Evolutionary conservation across 768 basidiomycete species (phyloP).

Genomic region (Cyclocybe aegerita): DNA sequence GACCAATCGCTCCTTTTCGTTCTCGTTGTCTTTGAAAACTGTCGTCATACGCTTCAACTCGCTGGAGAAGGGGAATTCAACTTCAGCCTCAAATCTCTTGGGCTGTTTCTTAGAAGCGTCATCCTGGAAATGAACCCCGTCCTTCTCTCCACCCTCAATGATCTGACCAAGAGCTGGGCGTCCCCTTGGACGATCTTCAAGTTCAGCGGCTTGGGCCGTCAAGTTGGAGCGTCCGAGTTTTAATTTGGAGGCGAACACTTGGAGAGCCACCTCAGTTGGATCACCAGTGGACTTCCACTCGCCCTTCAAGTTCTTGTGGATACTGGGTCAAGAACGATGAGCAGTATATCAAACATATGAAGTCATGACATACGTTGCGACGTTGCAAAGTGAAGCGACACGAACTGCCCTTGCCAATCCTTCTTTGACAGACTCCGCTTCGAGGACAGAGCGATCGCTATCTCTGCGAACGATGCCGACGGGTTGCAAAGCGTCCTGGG

Average conservation of each 20-base stretch:
- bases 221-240: conserved; percentile 37
- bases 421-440: conserved; percentile 14
- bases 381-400: conserved; percentile 35
- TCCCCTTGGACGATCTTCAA: conserved; percentile 7
- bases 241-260: conserved; percentile 52
- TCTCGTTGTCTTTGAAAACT: conserved; percentile 30
- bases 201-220: conserved; percentile 21
- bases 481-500: conserved; percentile 32
- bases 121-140: conserved; percentile 16
- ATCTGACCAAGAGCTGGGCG: conserved; percentile 26
- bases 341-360: background rate
- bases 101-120: conserved; percentile 13
- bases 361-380: conserved; percentile 29
- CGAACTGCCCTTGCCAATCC: conserved; percentile 28
- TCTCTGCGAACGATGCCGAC: conserved; percentile 24
- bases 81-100: conserved; percentile 31
- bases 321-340: conserved; percentile 23
- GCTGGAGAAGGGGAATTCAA: conserved; percentile 48
- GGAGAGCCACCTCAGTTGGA: conserved; percentile 57
- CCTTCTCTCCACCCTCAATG: conserved; percentile 23
- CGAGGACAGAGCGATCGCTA: conserved; percentile 19
- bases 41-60: conserved; percentile 51
- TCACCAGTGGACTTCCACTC: conserved; percentile 50
- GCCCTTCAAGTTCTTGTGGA: conserved; percentile 37
- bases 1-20: conserved; percentile 19